Percentiles rank a stretch among this genome's conserved stretches.
Evolutionary conservation across 1,284 basidiomycete genomes (phyloP).

Genomic region (Moniliophthora roreri): DNA sequence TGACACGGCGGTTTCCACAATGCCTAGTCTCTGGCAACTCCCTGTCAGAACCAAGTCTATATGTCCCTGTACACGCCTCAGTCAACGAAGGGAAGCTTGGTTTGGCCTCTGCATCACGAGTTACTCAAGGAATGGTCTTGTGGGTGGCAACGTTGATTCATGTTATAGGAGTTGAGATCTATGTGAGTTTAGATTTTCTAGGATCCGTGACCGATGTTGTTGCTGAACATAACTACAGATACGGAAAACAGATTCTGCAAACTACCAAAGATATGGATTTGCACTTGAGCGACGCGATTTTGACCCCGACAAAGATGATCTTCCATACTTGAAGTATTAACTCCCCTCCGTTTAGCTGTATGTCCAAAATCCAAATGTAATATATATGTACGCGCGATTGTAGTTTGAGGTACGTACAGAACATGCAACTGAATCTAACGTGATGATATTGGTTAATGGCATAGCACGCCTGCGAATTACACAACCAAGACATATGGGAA

Average conservation of each 20-base stretch:
- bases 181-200: slow-evolving; percentile 18
- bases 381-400: no score
- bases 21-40: slow-evolving; percentile 14
- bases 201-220: not conserved
- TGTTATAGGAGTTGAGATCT: slow-evolving; percentile 24
- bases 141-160: slow-evolving; percentile 26
- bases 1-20: slow-evolving; percentile 18
- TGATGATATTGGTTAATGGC: no score
- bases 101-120: slow-evolving; percentile 18
- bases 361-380: not conserved
- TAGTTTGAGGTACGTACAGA: no score
- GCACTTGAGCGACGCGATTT: slow-evolving; percentile 19
- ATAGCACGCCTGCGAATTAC: no score
- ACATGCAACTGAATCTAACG: no score
- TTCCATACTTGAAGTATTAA: not conserved
- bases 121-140: slow-evolving; percentile 23
- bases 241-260: slow-evolving; percentile 19
- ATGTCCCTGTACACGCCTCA: slow-evolving; percentile 21
- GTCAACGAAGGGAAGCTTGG: slow-evolving; percentile 14
- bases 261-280: slow-evolving; percentile 20
- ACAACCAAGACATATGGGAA: no score
- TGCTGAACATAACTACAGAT: slow-evolving; percentile 13
- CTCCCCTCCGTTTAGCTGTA: not conserved
- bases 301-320: not conserved
- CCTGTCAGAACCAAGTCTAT: slow-evolving; percentile 14